phyloP scores from a whole-genome alignment of 2,329 filamentous ascomycete species.

The Fusarium bulbicola region DNA sequence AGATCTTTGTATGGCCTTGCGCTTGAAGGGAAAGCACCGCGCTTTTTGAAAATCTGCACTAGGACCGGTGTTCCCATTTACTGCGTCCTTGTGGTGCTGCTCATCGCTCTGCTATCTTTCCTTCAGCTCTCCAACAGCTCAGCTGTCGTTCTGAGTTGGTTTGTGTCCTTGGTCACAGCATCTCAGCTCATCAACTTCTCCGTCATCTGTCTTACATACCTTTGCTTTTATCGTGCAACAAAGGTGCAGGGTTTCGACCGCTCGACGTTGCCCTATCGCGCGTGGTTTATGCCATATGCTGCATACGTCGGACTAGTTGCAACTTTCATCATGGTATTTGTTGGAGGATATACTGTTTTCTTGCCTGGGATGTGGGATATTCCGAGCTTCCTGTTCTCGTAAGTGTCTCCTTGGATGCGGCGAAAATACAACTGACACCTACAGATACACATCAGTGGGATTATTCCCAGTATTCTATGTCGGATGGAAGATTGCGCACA shows the following conservation, averaged over 20 bases:
- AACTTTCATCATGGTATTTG: slow-evolving; percentile 76
- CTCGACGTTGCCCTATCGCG: slow-evolving; percentile 74
- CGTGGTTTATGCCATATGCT: slow-evolving; percentile 74
- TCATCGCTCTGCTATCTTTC: slow-evolving; percentile 77
- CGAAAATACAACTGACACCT: accelerated
- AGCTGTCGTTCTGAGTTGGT: slow-evolving; percentile 76
- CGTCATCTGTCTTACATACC: slow-evolving; percentile 74
- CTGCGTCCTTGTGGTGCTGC: slow-evolving; percentile 72
- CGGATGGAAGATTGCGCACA: slow-evolving; percentile 15
- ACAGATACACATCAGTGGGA: slow-evolving; percentile 9
- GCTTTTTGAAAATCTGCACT: slow-evolving; percentile 68
- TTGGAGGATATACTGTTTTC: slow-evolving; percentile 81
- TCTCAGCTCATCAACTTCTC: slow-evolving; percentile 79
- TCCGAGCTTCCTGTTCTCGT: slow-evolving; percentile 77
- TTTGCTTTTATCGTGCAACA: slow-evolving; percentile 76
- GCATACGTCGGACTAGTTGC: slow-evolving; percentile 72
- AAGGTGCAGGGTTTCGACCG: slow-evolving; percentile 74
- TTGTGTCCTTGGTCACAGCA: slow-evolving; percentile 74
- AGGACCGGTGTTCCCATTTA: slow-evolving; percentile 76
- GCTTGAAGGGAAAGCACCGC: slow-evolving; percentile 72
- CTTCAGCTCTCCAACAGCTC: slow-evolving; percentile 73
- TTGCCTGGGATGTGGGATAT: slow-evolving; percentile 73
- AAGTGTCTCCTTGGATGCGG: slow-evolving; percentile 36
- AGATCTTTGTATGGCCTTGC: slow-evolving; percentile 75
- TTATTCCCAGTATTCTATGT: neutral